Evolutionary conservation across 1,284 basidiomycete species (phyloP), one percentile per base, ranked within the genome.

Genomic region (Tremellales sp.): DNA sequence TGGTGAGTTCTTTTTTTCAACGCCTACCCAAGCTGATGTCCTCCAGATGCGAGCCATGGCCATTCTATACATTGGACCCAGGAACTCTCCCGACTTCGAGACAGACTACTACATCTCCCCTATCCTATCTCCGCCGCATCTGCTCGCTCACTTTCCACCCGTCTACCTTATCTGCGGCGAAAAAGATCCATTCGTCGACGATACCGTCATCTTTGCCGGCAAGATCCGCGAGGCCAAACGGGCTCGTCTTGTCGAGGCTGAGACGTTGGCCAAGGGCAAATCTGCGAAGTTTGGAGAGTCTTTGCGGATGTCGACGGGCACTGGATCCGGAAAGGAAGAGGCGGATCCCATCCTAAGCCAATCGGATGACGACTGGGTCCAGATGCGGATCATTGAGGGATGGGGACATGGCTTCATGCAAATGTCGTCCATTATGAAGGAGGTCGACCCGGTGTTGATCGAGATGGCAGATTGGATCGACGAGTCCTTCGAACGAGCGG

Each of bases 41-140:
- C 12, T 6, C 14, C 55, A 94, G 91, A 94, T 97, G 87, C 86
- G 94, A 34, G 91, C 93, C 1, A 97, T 97, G 93, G 92, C 93
- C 1, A 93, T 97, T 60, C 77, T 97, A 48, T 97, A 97, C 73
- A 86, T 97, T 53, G 94, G 94, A 1, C 92, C 93, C 0, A 81
- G 87, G 40, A 83, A 83, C 45, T 86, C 90, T 65, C 93, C 94
- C 13, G 91, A 97, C 70, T 90, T 97, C 68, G 82, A 84, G 48
- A 86, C 86, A 34, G 92, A 98, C 76, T 97, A 97, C 72, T 85
- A 87, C 73, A 83, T 97, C 53, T 95, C 91, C 10, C 94, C 94
- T 0, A 86, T 97, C 58, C 80, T 97, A 40, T 83, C 92, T 3
- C 94, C 94, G 0, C 76, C 79, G 28, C 77, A 82, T 45, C 76